Evolutionary conservation across 1,284 basidiomycete genomes (phyloP).

Genomic region (Neolentinus lepideus): DNA sequence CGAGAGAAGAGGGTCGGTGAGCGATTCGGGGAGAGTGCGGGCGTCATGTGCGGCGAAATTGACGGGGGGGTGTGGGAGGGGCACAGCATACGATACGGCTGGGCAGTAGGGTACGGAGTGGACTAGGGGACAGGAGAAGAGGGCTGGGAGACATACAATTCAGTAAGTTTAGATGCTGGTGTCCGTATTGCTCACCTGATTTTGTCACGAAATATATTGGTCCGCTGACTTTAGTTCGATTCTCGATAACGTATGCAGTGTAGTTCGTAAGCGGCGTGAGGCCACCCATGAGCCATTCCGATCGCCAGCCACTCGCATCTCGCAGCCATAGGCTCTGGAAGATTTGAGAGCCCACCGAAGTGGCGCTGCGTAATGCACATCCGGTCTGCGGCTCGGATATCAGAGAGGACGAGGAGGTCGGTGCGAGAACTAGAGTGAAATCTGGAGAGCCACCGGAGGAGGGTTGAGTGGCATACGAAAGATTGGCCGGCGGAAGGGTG

Average conservation of each 20-base stretch:
- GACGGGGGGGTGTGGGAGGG: constrained; percentile 42
- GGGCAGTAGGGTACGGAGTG: constrained; percentile 74
- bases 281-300: constrained; percentile 55
- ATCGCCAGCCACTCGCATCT: constrained; percentile 52
- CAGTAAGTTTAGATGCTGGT: background rate
- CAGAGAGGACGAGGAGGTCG: constrained; percentile 30
- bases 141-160: constrained; percentile 29
- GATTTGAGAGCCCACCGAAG: constrained; percentile 3
- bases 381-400: constrained; percentile 48
- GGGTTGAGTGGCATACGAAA: constrained; percentile 35
- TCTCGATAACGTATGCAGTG: constrained; percentile 54
- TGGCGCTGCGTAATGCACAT: constrained; percentile 35
- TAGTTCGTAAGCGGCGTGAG: constrained; percentile 64
- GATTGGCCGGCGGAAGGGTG: constrained; percentile 58
- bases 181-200: constrained; percentile 38
- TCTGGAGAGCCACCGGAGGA: constrained; percentile 32
- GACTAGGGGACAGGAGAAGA: constrained; percentile 69
- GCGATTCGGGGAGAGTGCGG: constrained; percentile 39
- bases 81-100: constrained; percentile 60
- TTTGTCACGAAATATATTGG: constrained; percentile 67
- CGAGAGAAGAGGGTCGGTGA: constrained; percentile 44
- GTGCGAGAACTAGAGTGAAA: constrained; percentile 47
- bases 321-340: constrained; percentile 42
- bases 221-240: constrained; percentile 44
- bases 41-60: constrained; percentile 40